Evolutionary conservation across 1,139 yeast genomes (phyloP).

Genomic region (Martiniozyma asiatica): DNA sequence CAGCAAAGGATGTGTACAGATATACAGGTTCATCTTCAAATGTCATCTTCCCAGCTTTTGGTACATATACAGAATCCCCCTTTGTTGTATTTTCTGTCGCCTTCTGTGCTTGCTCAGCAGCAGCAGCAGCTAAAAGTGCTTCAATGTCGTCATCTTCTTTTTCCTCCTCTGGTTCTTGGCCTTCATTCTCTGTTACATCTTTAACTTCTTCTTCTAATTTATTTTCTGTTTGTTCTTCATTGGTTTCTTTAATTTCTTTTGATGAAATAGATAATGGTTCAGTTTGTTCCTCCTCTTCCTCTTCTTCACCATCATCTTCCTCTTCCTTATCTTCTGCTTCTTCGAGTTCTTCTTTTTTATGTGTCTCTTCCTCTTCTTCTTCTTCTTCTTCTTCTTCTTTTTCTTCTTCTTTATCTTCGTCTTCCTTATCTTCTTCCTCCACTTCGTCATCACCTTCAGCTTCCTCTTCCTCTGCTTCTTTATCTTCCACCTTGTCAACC

Average conservation of each 20-base stretch:
- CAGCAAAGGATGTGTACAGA: constrained; percentile 78
- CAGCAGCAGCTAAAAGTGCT: constrained; percentile 8
- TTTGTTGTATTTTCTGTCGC: constrained; percentile 11
- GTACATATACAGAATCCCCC: constrained; percentile 21
- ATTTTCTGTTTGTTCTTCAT: too few relatives aligned
- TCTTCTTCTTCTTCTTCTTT: neutral
- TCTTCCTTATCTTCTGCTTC: constrained; percentile 5
- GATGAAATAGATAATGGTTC: too few relatives aligned
- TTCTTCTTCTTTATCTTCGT: neutral
- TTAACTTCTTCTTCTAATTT: constrained; percentile 7
- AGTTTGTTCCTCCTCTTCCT: constrained; percentile 6
- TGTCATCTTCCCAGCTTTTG: constrained; percentile 23
- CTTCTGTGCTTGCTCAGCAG: constrained; percentile 7
- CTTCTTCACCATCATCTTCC: constrained; percentile 1
- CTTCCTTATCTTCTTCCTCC: neutral
- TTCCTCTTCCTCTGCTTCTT: constrained; percentile 5
- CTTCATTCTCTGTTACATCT: constrained; percentile 2
- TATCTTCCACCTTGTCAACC: constrained; percentile 14
- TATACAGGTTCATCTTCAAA: constrained; percentile 47
- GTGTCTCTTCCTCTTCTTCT: neutral
- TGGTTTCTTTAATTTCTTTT: too few relatives aligned
- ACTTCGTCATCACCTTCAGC: neutral
- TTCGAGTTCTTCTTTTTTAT: neutral
- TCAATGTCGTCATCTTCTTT: constrained; percentile 7
- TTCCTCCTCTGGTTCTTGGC: constrained; percentile 4